phyloP scores from a whole-genome alignment of 2,329 filamentous ascomycete genomes.

The Graphiopsis chlorocephala region DNA sequence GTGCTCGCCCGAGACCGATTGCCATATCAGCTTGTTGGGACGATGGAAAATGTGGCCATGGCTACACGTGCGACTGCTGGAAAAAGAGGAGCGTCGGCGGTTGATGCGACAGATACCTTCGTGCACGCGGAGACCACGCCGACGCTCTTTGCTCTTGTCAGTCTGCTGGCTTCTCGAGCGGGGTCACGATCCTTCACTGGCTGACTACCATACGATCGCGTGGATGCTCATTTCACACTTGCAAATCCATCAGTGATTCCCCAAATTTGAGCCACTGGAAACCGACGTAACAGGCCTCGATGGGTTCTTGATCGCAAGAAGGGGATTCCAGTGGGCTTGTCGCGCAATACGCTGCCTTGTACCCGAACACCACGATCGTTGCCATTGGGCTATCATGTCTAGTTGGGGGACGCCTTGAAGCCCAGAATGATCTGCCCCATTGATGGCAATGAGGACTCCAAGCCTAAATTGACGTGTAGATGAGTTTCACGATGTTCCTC shows the following conservation, averaged over 20 bases:
- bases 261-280: background rate
- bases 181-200: background rate
- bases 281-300: background rate
- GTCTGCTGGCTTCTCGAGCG: background rate
- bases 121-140: background rate
- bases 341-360: background rate
- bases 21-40: background rate
- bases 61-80: background rate
- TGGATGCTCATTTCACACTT: background rate
- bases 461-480: background rate
- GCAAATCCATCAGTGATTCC: background rate
- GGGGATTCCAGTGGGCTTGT: background rate
- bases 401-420: background rate
- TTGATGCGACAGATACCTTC: background rate
- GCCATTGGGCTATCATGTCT: background rate
- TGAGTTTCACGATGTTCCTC: background rate
- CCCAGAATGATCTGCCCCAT: background rate
- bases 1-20: background rate
- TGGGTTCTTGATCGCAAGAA: background rate
- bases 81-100: background rate
- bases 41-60: background rate
- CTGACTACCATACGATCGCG: background rate
- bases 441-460: background rate
- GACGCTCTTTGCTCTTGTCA: background rate
- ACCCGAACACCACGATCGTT: background rate